phyloP scores from a whole-genome alignment of 352 stramenopile genomes.

The Vaucheria bursata region DNA sequence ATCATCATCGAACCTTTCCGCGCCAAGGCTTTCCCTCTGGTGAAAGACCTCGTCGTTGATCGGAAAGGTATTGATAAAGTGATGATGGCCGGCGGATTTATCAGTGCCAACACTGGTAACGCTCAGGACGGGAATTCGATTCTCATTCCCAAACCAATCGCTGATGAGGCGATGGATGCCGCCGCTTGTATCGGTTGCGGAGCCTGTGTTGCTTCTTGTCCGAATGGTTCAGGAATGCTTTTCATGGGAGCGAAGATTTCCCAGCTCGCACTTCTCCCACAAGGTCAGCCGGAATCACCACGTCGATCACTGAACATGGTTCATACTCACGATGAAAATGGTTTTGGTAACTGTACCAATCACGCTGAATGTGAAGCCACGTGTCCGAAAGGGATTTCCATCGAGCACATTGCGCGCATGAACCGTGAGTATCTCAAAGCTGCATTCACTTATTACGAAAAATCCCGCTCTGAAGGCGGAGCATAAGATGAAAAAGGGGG shows the following conservation, averaged over 20 bases:
- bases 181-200: neutral
- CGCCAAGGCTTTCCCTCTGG: neutral
- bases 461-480: neutral
- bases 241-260: slow-evolving; percentile 4
- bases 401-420: neutral
- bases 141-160: neutral
- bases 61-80: neutral
- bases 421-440: neutral
- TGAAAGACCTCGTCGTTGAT: slow-evolving; percentile 1
- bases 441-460: neutral
- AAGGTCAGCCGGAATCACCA: neutral
- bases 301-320: neutral
- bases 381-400: neutral
- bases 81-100: neutral
- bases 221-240: neutral
- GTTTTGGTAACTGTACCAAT: neutral
- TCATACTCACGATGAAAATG: neutral
- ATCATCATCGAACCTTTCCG: neutral
- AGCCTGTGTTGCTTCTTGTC: neutral
- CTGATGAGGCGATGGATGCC: neutral
- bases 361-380: neutral
- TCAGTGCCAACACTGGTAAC: neutral
- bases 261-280: neutral
- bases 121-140: neutral
- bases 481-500: no score